Evolutionary conservation across 108 stramenopile genomes (phyloP).

Genomic region (Mayamaea pseudoterrestris): DNA sequence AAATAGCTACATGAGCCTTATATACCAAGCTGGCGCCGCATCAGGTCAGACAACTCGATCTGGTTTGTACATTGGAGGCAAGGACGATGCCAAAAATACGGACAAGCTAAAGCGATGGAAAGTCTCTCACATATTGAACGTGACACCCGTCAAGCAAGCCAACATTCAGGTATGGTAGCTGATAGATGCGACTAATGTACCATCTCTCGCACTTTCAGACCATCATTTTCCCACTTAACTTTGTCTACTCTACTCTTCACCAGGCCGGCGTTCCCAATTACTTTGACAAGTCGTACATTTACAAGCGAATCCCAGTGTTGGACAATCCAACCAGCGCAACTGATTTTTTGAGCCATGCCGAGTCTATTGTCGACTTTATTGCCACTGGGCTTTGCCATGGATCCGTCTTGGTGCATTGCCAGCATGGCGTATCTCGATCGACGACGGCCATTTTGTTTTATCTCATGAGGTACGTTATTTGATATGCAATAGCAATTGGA

Average conservation of each 20-base stretch:
- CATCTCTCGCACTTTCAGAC: no score
- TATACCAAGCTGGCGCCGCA: background rate
- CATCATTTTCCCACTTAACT: background rate
- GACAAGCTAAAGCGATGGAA: slow-evolving; percentile 29
- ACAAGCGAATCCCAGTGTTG: slow-evolving; percentile 61
- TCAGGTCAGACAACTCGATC: background rate
- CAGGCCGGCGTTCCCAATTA: slow-evolving; percentile 67
- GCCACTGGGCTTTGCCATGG: slow-evolving; percentile 56
- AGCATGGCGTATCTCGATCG: slow-evolving; percentile 51
- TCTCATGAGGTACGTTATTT: slow-evolving; percentile 40
- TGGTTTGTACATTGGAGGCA: slow-evolving; percentile 51
- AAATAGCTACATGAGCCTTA: slow-evolving; percentile 5
- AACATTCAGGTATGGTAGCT: slow-evolving; percentile 30
- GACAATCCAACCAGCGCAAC: slow-evolving; percentile 40
- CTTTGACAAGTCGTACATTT: slow-evolving; percentile 51
- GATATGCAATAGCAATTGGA: background rate
- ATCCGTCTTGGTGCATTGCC: slow-evolving; percentile 70
- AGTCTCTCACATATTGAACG: slow-evolving; percentile 49
- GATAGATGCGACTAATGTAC: no score
- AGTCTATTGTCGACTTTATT: slow-evolving; percentile 45
- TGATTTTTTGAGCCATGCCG: slow-evolving; percentile 26
- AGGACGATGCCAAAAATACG: slow-evolving; percentile 45
- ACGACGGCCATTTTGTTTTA: slow-evolving; percentile 50
- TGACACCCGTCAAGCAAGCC: slow-evolving; percentile 57
- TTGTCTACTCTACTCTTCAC: background rate